Evolutionary conservation across 1,284 basidiomycete species (phyloP).

Genomic region (Coriolopsis trogii): DNA sequence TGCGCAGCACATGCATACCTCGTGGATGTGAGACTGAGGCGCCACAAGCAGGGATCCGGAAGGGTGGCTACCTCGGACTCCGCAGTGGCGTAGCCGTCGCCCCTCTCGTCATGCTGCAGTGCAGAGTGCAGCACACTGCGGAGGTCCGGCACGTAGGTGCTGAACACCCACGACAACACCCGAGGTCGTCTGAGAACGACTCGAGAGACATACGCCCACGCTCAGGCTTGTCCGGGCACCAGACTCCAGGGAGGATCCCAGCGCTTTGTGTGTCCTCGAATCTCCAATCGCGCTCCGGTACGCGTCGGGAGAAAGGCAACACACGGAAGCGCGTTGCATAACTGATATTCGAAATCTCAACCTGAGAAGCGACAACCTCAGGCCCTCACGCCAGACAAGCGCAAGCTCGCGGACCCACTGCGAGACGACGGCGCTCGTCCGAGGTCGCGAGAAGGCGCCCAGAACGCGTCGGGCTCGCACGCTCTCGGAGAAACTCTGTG

Average conservation of each 20-base stretch:
- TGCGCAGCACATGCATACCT: not conserved
- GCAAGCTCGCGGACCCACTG: not conserved
- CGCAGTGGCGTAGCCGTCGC: not conserved
- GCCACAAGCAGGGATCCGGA: not conserved
- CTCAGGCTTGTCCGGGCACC: not conserved
- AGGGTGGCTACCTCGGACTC: not conserved
- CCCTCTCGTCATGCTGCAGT: no score
- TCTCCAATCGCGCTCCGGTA: conserved; percentile 2
- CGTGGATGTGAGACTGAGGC: not conserved
- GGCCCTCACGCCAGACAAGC: not conserved
- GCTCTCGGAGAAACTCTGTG: conserved; percentile 20
- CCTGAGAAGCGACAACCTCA: not conserved
- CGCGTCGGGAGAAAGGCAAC: conserved; percentile 12
- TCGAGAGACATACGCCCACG: no score
- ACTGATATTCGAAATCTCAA: not conserved
- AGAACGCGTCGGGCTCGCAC: conserved; percentile 3
- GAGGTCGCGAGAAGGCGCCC: not conserved
- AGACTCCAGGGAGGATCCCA: not conserved
- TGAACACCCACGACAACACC: no score
- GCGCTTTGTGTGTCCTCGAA: not conserved
- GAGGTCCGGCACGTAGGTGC: no score
- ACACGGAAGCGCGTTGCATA: not conserved
- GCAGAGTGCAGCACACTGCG: no score
- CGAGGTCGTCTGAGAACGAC: no score
- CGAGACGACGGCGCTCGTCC: not conserved